Evolutionary conservation across 2,329 filamentous ascomycete species (phyloP).

Genomic region (Aureobasidium sp.): DNA sequence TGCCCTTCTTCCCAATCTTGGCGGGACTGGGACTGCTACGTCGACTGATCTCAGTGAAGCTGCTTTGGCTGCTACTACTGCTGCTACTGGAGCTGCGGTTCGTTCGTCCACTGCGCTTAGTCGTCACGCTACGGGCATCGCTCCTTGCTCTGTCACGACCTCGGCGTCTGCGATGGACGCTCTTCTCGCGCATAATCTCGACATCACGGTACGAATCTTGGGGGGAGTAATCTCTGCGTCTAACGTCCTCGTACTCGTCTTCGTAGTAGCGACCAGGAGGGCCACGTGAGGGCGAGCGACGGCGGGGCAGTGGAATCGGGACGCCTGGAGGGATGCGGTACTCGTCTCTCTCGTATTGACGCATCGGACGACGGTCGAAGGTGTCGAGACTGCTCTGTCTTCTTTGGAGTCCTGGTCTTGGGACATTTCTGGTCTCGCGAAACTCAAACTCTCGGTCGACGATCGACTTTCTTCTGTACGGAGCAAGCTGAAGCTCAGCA

Average conservation of each 20-base stretch:
- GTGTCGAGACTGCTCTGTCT: slow-evolving; percentile 87
- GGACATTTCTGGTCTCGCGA: slow-evolving; percentile 32
- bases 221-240: slow-evolving; percentile 34
- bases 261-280: slow-evolving; percentile 55
- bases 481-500: slow-evolving; percentile 47
- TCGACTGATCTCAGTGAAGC: slow-evolving; percentile 29
- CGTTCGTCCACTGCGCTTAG: slow-evolving; percentile 7
- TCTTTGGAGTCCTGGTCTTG: slow-evolving; percentile 63
- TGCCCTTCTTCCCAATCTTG: slow-evolving; percentile 57
- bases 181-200: slow-evolving; percentile 42
- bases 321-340: slow-evolving; percentile 60
- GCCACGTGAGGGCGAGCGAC: slow-evolving; percentile 47
- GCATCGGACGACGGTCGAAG: slow-evolving; percentile 68
- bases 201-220: slow-evolving; percentile 43
- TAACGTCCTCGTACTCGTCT: slow-evolving; percentile 60
- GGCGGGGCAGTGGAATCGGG: slow-evolving; percentile 58
- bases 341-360: slow-evolving; percentile 51
- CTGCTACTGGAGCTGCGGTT: slow-evolving; percentile 22
- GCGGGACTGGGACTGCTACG: slow-evolving; percentile 27
- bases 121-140: slow-evolving; percentile 18
- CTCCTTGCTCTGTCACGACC: slow-evolving; percentile 20
- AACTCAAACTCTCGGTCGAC: slow-evolving; percentile 49
- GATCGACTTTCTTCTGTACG: slow-evolving; percentile 52
- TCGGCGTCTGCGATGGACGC: slow-evolving; percentile 27
- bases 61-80: slow-evolving; percentile 36